A percentile compares a stretch with the other conserved stretches of the same genome.
These are phyloP conservation scores for Crithidia sp. DNA, from an alignment of 208 protist genomes.

Conservation along the genomic window DNA sequence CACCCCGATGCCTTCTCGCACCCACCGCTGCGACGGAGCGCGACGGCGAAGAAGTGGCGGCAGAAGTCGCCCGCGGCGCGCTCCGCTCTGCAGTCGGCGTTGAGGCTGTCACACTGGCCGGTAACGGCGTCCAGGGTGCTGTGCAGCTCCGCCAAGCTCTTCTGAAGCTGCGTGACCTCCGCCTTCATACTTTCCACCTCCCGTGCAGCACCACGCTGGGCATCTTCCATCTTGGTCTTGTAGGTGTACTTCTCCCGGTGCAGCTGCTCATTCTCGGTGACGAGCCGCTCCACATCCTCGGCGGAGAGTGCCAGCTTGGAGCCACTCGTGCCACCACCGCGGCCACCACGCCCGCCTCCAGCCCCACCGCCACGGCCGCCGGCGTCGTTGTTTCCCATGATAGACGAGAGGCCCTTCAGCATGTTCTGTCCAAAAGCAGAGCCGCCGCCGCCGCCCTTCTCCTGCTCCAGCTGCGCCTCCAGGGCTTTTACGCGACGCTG, in stretches of 20 bases:
- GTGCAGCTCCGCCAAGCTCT: slow-evolving; percentile 51
- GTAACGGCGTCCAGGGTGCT: slow-evolving; percentile 40
- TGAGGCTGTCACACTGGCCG: slow-evolving; percentile 44
- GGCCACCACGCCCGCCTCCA: background rate
- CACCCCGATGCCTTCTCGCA: background rate
- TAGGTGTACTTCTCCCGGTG: slow-evolving; percentile 69
- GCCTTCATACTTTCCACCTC: slow-evolving; percentile 20
- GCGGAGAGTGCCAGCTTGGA: slow-evolving; percentile 38
- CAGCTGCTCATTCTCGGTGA: slow-evolving; percentile 73
- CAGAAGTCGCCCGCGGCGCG: slow-evolving; percentile 67
- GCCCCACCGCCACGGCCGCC: slow-evolving; percentile 7
- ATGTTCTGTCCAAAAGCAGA: slow-evolving; percentile 64
- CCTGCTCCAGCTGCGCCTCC: slow-evolving; percentile 51
- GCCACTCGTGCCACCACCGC: background rate
- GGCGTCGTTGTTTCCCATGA: slow-evolving; percentile 59
- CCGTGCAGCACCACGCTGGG: slow-evolving; percentile 15
- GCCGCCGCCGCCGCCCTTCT: slow-evolving; percentile 36
- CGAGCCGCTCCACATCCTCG: slow-evolving; percentile 71
- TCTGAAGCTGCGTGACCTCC: slow-evolving; percentile 38
- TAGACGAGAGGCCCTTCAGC: slow-evolving; percentile 74
- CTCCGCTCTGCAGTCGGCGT: slow-evolving; percentile 45
- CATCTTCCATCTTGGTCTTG: slow-evolving; percentile 55
- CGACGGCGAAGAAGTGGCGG: slow-evolving; percentile 49
- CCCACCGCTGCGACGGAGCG: slow-evolving; percentile 9
- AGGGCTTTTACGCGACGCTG: slow-evolving; percentile 48